Conservation (phyloP, 306 rosid genomes). For the peach (Prunus persica) region DNA sequence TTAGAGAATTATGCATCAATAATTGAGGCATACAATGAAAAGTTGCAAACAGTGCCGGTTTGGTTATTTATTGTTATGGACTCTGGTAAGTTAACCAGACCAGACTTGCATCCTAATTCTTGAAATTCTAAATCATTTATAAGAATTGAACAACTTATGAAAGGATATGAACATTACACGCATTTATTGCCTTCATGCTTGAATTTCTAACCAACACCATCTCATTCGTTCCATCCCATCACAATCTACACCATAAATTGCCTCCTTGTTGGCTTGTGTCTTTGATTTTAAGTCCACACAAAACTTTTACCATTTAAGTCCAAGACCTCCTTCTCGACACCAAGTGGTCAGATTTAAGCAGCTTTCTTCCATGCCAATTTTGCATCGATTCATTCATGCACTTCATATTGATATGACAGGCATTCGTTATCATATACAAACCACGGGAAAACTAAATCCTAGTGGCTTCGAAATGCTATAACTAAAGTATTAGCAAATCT, state of each 20-base stretch:
- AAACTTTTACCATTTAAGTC: constrained; percentile 17
- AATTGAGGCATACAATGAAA: constrained; percentile 1
- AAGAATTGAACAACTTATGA: neutral
- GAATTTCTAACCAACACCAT: constrained; percentile 25
- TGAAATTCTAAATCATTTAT: neutral
- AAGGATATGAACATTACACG: constrained; percentile 31
- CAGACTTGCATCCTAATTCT: neutral
- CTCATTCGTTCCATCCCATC: constrained; percentile 24
- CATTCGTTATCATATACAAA: no score
- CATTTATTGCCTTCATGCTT: constrained; percentile 8
- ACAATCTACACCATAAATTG: constrained; percentile 12
- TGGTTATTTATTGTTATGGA: neutral
- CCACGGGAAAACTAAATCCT: no score
- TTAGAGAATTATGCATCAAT: neutral
- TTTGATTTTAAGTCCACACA: constrained; percentile 40
- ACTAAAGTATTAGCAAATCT: neutral
- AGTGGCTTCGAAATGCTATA: no score
- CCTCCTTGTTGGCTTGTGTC: constrained; percentile 10
- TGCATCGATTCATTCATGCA: neutral
- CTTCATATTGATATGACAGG: no score
- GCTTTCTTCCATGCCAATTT: neutral
- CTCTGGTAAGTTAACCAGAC: neutral
- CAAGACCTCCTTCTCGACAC: neutral
- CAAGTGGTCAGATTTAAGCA: neutral
- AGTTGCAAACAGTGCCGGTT: neutral